Conservation (phyloP, 2,329 filamentous ascomycete genomes). For the Akanthomyces lecanii region DNA sequence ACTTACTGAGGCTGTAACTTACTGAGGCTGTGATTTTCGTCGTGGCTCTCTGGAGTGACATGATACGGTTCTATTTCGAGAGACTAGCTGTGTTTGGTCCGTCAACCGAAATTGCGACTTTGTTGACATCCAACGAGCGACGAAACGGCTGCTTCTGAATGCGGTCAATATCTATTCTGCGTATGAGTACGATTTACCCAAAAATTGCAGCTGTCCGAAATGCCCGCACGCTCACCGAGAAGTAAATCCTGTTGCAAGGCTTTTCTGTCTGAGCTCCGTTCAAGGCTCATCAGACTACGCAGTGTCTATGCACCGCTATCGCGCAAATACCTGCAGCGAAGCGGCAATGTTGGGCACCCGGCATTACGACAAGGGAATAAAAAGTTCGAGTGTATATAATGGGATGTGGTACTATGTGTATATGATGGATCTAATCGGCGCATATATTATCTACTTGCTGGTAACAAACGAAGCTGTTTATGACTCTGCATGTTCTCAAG, state of each 20-base stretch:
- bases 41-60: not conserved
- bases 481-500: not conserved
- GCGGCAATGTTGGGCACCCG: not conserved
- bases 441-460: not conserved
- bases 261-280: not conserved
- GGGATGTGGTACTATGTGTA: not conserved
- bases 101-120: not conserved
- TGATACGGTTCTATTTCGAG: not conserved
- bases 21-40: not conserved
- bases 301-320: not conserved
- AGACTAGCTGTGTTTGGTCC: not conserved
- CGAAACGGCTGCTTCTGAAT: not conserved
- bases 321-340: not conserved
- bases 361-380: not conserved
- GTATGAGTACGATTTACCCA: not conserved
- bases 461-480: not conserved
- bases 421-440: not conserved
- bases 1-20: slow-evolving; percentile 3
- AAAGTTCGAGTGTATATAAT: not conserved
- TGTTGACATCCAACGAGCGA: not conserved
- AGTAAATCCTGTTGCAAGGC: too few species aligned
- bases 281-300: not conserved
- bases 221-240: too few species aligned
- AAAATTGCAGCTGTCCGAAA: too few species aligned
- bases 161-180: not conserved